These are phyloP conservation scores for Solanum phureja DNA, from an alignment of 257 asterid species.

Conservation along the genomic window DNA sequence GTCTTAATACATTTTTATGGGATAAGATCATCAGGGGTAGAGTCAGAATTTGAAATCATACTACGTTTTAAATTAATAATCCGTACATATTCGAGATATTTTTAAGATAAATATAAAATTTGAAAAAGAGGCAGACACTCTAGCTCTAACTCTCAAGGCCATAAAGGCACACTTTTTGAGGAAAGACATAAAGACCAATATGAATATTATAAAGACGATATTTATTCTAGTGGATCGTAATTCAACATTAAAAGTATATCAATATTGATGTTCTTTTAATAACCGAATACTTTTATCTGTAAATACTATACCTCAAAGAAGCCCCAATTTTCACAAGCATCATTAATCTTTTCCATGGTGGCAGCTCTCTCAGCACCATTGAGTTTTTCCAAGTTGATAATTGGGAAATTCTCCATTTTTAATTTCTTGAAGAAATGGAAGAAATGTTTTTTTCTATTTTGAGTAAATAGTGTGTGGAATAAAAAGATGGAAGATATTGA, in stretches of 20 bases:
- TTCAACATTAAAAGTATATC: neutral
- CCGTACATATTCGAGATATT: accelerated
- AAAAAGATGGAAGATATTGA: neutral
- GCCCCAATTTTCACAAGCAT: constrained; percentile 20
- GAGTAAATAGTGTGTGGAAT: neutral
- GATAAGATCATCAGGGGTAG: neutral
- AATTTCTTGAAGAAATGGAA: neutral
- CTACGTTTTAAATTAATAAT: neutral
- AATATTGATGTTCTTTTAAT: neutral
- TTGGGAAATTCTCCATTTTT: constrained; percentile 10
- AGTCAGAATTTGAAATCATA: neutral
- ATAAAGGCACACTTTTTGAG: neutral
- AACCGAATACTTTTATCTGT: neutral
- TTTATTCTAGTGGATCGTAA: neutral
- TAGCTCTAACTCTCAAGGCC: neutral
- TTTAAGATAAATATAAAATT: neutral
- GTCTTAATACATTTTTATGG: neutral
- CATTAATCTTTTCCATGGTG: constrained; percentile 6
- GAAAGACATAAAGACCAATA: neutral
- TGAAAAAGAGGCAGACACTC: accelerated
- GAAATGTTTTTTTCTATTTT: neutral
- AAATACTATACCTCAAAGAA: constrained; percentile 10
- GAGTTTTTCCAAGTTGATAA: constrained; percentile 7
- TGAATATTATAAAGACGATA: neutral
- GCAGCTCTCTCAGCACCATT: constrained; percentile 2